phyloP scores from a whole-genome alignment of 129 eudicot genomes.

The Arctium lappa region DNA sequence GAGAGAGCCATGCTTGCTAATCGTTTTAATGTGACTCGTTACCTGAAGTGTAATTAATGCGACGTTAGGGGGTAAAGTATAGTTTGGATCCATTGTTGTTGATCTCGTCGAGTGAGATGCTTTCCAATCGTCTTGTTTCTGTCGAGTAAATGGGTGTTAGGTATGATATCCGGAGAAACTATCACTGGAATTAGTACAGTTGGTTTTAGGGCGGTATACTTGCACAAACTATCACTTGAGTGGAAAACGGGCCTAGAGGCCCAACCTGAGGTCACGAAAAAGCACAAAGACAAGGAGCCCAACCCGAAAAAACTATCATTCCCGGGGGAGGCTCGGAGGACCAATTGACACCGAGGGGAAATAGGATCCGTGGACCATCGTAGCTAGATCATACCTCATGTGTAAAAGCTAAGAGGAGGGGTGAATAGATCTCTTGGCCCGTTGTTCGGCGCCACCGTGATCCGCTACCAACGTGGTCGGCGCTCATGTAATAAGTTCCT shows the following conservation, averaged over 20 bases:
- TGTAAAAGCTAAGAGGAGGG: conserved; percentile 77
- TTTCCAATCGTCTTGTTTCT: conserved; percentile 67
- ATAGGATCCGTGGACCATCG: not conserved
- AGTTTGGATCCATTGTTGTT: conserved; percentile 60
- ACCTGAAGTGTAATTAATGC: conserved; percentile 93
- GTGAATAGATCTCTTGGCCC: conserved; percentile 90
- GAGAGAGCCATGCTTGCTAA: not conserved
- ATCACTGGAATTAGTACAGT: not conserved
- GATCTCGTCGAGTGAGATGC: conserved; percentile 50
- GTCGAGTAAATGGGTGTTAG: conserved; percentile 16
- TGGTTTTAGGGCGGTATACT: not conserved
- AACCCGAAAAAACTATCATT: not conserved
- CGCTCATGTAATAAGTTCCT: conserved; percentile 70
- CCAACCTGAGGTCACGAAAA: not conserved
- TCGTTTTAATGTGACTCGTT: not conserved
- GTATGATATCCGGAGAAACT: not conserved
- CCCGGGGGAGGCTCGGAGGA: not conserved
- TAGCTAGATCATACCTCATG: conserved; percentile 59
- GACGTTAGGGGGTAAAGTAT: conserved; percentile 73
- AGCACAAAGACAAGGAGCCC: not conserved
- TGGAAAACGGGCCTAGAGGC: not conserved
- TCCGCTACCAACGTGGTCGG: conserved; percentile 60
- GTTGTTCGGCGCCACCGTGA: conserved; percentile 80
- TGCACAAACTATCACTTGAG: not conserved
- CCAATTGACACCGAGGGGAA: not conserved